These are phyloP conservation scores for Fusarium sp. DNA, from an alignment of 2,329 filamentous ascomycete species.

Conservation along the genomic window DNA sequence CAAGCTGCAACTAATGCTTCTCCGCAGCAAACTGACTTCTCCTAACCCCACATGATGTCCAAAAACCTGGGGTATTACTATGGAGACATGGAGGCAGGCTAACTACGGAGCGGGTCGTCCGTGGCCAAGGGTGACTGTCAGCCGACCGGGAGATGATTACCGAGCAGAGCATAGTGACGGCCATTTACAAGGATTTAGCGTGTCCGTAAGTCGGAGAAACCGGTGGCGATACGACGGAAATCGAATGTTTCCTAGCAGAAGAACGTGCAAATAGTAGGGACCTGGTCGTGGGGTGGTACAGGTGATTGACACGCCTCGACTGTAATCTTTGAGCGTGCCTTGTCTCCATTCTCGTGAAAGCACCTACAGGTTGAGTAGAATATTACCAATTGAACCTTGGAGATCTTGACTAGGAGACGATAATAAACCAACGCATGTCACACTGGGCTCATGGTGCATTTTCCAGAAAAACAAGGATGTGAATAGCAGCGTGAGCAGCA, in stretches of 20 bases:
- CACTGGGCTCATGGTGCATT: not conserved
- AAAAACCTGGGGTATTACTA: constrained; percentile 2
- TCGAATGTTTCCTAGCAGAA: not conserved
- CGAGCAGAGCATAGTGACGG: not conserved
- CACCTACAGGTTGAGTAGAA: not conserved
- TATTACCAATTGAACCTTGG: not conserved
- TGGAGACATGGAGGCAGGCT: not conserved
- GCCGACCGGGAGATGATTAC: not conserved
- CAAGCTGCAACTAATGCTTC: constrained; percentile 1
- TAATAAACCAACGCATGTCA: not conserved
- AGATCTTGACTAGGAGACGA: not conserved
- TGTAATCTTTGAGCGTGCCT: not conserved
- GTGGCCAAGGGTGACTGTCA: constrained; percentile 6
- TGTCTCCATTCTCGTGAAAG: not conserved
- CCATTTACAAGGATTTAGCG: not conserved
- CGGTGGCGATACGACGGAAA: not conserved
- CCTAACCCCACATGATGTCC: not conserved
- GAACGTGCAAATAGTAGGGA: not conserved
- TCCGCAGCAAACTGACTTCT: not conserved
- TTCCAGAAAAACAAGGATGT: not conserved
- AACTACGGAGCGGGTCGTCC: constrained; percentile 8
- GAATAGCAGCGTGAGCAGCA: not conserved
- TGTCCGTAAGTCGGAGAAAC: not conserved
- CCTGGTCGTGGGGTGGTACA: not conserved
- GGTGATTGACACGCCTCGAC: not conserved